A percentile compares a stretch with the other conserved stretches of the same genome.
Evolutionary conservation across 2,329 filamentous ascomycete genomes (phyloP).

Genomic region (Exserohilum rostratum): DNA sequence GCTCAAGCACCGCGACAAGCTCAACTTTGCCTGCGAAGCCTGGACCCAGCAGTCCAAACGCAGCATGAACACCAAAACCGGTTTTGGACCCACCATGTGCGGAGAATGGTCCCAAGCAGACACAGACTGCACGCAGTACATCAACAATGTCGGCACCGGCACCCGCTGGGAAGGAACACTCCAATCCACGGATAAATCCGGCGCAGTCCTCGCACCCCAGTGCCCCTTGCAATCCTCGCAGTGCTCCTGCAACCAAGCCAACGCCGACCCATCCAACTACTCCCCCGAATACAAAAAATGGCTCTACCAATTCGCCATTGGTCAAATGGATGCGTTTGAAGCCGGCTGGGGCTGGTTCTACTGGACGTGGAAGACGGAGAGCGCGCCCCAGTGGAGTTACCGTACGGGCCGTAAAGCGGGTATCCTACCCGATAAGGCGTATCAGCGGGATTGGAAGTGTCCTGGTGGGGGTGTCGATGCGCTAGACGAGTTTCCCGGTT

Average conservation of each 20-base stretch:
- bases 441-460: constrained; percentile 53
- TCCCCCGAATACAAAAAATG: constrained; percentile 80
- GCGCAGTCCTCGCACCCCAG: constrained; percentile 69
- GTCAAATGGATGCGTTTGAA: constrained; percentile 95
- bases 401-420: constrained; percentile 77
- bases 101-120: constrained; percentile 98
- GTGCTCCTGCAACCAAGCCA: constrained; percentile 78
- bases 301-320: constrained; percentile 87
- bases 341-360: constrained; percentile 98
- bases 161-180: constrained; percentile 92
- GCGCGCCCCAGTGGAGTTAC: constrained; percentile 89
- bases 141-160: constrained; percentile 89
- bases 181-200: constrained; percentile 67
- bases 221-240: constrained; percentile 69
- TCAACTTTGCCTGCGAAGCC: constrained; percentile 83
- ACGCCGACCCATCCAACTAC: constrained; percentile 73
- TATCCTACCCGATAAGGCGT: constrained; percentile 69
- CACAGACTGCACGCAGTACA: constrained; percentile 84
- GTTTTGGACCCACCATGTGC: constrained; percentile 91
- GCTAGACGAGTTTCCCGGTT: constrained; percentile 51
- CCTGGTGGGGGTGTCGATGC: constrained; percentile 26
- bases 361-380: constrained; percentile 97
- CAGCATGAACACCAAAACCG: constrained; percentile 74
- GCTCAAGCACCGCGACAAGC: constrained; percentile 80
- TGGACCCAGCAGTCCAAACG: constrained; percentile 81